A percentile compares a stretch with the other conserved stretches of the same genome.
Evolutionary conservation across 2,329 filamentous ascomycete species (phyloP).

Genomic region (Calonectria montana): DNA sequence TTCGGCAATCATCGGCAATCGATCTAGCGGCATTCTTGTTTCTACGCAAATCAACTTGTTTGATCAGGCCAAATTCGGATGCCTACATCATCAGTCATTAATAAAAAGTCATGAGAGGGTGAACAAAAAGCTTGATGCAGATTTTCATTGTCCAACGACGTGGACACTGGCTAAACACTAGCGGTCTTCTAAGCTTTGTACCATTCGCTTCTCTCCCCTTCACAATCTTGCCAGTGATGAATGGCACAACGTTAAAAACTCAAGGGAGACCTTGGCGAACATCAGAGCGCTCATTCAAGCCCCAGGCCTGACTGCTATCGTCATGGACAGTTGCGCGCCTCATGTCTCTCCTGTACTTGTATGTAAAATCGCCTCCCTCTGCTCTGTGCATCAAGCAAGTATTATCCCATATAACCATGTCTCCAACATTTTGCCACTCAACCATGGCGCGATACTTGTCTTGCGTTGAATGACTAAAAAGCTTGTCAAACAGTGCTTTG

Average conservation of each 20-base stretch:
- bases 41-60: not conserved
- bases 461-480: slow-evolving; percentile 61
- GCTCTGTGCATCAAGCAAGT: slow-evolving; percentile 66
- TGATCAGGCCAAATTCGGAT: not conserved
- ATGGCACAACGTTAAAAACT: too few relatives aligned
- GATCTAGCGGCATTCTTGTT: not conserved
- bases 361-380: slow-evolving; percentile 58
- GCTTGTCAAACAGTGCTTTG: slow-evolving; percentile 30
- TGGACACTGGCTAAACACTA: too few relatives aligned
- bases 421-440: slow-evolving; percentile 59
- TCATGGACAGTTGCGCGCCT: slow-evolving; percentile 67
- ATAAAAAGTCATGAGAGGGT: too few relatives aligned
- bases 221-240: too few relatives aligned
- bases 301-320: slow-evolving; percentile 51
- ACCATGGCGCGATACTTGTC: slow-evolving; percentile 58
- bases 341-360: slow-evolving; percentile 63
- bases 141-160: too few relatives aligned
- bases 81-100: not conserved
- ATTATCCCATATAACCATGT: slow-evolving; percentile 71
- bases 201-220: not conserved
- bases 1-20: slow-evolving; percentile 11
- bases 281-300: slow-evolving; percentile 45
- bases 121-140: too few relatives aligned
- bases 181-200: not conserved
- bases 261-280: slow-evolving; percentile 5